Conservation (phyloP, 345 rosid species). For the Eucalyptus decipiens region DNA sequence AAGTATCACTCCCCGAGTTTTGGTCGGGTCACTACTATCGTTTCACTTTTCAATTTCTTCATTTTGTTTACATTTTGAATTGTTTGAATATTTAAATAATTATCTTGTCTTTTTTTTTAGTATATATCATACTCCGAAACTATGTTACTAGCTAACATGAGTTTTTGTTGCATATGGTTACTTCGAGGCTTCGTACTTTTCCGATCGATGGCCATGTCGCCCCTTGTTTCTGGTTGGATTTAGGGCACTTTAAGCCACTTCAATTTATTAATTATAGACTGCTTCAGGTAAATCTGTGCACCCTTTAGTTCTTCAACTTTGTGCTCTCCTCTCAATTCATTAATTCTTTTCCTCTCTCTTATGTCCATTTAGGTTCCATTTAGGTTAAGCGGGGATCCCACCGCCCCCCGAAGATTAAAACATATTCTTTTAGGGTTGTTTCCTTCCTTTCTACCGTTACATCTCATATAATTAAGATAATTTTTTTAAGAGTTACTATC, state of each 20-base stretch:
- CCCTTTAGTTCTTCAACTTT: background rate
- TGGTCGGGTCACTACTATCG: accelerated
- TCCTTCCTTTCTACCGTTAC: background rate
- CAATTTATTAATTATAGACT: background rate
- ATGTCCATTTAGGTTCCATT: background rate
- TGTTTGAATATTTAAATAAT: too few species aligned
- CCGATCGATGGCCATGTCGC: background rate
- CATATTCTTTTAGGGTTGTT: background rate
- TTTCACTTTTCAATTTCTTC: background rate
- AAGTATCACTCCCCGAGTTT: too few species aligned
- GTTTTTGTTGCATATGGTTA: background rate
- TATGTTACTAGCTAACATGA: background rate
- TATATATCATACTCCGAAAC: too few species aligned
- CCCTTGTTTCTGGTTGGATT: background rate
- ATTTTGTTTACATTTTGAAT: too few species aligned
- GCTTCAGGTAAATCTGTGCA: background rate
- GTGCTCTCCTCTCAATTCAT: background rate
- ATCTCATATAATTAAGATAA: background rate
- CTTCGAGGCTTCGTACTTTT: background rate
- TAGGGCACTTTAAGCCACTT: background rate
- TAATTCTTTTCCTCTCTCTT: background rate
- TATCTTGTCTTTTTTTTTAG: accelerated
- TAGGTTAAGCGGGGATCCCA: too few species aligned
- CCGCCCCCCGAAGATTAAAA: too few species aligned
- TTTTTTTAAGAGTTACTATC: too few species aligned